Conservation (phyloP, 2,329 filamentous ascomycete species). For the Aurifilum marmelostoma region DNA sequence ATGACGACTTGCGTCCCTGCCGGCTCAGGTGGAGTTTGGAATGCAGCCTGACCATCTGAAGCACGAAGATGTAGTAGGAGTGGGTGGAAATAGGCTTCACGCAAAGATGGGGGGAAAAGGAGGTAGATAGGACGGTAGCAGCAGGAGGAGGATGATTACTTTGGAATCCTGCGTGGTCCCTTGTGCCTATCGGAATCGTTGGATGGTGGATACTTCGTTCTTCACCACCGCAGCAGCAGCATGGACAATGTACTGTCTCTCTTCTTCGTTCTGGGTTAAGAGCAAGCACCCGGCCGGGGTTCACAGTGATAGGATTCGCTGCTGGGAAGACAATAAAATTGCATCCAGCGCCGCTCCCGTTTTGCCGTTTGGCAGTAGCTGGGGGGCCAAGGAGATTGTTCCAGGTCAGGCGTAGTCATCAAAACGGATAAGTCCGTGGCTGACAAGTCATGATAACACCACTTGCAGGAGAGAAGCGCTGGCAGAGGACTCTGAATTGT, state of each 20-base stretch:
- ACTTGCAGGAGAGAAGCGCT: not conserved
- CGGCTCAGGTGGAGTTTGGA: slow-evolving; percentile 29
- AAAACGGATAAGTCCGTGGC: slow-evolving; percentile 2
- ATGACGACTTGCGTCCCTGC: slow-evolving; percentile 28
- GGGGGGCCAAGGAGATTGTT: not conserved
- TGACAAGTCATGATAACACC: slow-evolving; percentile 11
- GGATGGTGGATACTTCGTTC: not conserved
- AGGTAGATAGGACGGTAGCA: not conserved
- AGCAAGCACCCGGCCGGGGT: not conserved
- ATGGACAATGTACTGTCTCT: not conserved
- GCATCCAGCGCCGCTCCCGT: not conserved
- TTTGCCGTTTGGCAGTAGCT: not conserved
- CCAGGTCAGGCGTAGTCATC: not conserved
- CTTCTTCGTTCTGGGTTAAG: not conserved
- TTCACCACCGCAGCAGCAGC: not conserved
- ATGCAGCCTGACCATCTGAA: slow-evolving; percentile 29
- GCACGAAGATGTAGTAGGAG: not conserved
- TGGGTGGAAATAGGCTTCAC: slow-evolving; percentile 3
- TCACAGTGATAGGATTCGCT: not conserved
- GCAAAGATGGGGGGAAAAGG: not conserved
- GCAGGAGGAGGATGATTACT: not conserved
- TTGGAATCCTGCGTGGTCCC: not conserved
- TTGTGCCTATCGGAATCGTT: slow-evolving; percentile 8
- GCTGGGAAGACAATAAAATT: not conserved
- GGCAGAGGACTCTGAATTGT: not conserved